A percentile compares a stretch with the other conserved stretches of the same genome.
Conservation (phyloP, 441 rosid genomes). For the Flueggea neowawraea region DNA sequence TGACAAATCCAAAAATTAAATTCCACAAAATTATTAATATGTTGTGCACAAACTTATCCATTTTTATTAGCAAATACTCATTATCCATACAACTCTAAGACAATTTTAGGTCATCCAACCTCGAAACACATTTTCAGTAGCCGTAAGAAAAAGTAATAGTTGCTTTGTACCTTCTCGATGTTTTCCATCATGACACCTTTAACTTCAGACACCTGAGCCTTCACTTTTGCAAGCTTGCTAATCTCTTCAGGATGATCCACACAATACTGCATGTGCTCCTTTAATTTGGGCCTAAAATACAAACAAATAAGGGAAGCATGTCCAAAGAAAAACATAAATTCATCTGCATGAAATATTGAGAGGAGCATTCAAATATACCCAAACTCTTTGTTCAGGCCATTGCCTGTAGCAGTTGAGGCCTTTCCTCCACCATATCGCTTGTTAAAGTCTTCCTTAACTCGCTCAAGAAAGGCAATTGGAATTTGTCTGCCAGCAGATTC, state of each 20-base stretch:
- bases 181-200: conserved; percentile 92
- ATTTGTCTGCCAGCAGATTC: conserved; percentile 89
- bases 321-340: neutral
- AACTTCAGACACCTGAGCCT: conserved; percentile 86
- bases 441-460: conserved; percentile 85
- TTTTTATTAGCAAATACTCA: neutral
- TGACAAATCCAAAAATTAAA: too few species aligned
- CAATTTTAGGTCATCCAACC: neutral
- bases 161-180: conserved; percentile 61
- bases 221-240: conserved; percentile 74
- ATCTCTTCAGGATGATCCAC: conserved; percentile 78
- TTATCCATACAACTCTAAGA: too few species aligned
- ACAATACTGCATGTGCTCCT: conserved; percentile 83
- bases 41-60: neutral
- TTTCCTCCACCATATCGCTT: conserved; percentile 81
- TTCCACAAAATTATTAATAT: neutral
- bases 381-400: conserved; percentile 77
- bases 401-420: conserved; percentile 74
- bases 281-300: conserved; percentile 53
- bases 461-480: conserved; percentile 91
- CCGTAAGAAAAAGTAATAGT: neutral
- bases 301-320: neutral
- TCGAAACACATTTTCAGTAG: neutral
- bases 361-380: conserved; percentile 71
- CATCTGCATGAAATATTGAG: neutral